These are phyloP conservation scores for Lecanicillium sp. DNA, from an alignment of 2,329 filamentous ascomycete genomes.

Conservation along the genomic window DNA sequence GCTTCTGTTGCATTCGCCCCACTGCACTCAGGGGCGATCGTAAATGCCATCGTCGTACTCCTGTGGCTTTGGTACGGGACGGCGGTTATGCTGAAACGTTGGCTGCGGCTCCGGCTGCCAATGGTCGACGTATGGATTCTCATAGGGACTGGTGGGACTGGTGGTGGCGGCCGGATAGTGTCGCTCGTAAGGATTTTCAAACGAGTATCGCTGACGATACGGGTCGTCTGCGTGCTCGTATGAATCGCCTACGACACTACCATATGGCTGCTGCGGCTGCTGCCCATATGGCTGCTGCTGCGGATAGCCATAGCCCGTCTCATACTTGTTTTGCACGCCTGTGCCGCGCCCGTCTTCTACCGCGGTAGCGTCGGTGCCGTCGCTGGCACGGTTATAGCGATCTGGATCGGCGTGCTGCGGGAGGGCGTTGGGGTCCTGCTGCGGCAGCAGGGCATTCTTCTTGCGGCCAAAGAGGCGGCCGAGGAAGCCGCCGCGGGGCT, in stretches of 20 bases:
- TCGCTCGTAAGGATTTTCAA: neutral
- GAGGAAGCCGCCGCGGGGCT: constrained; percentile 23
- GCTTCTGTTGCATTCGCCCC: constrained; percentile 5
- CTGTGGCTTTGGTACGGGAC: constrained; percentile 17
- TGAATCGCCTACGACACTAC: neutral
- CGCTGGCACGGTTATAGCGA: constrained; percentile 32
- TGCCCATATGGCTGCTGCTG: neutral
- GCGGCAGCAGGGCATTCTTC: constrained; percentile 7
- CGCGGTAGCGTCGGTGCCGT: constrained; percentile 29
- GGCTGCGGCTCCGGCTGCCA: constrained; percentile 1
- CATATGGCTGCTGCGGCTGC: neutral
- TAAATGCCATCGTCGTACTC: constrained; percentile 32
- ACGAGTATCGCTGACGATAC: constrained; percentile 2
- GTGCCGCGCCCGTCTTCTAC: constrained; percentile 20
- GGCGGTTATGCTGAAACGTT: neutral
- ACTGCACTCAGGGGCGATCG: constrained; percentile 11
- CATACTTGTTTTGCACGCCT: constrained; percentile 18
- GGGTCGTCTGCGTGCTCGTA: constrained; percentile 4
- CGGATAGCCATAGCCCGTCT: constrained; percentile 9
- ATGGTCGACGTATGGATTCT: constrained; percentile 2
- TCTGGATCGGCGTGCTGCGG: constrained; percentile 34
- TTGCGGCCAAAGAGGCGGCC: constrained; percentile 24
- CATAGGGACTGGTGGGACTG: constrained; percentile 2
- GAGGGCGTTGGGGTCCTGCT: constrained; percentile 22
- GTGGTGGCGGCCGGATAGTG: too few relatives aligned